Base-by-base conservation (phyloP, 2,329 filamentous ascomycete genomes). In the Fusarium succisae region DNA sequence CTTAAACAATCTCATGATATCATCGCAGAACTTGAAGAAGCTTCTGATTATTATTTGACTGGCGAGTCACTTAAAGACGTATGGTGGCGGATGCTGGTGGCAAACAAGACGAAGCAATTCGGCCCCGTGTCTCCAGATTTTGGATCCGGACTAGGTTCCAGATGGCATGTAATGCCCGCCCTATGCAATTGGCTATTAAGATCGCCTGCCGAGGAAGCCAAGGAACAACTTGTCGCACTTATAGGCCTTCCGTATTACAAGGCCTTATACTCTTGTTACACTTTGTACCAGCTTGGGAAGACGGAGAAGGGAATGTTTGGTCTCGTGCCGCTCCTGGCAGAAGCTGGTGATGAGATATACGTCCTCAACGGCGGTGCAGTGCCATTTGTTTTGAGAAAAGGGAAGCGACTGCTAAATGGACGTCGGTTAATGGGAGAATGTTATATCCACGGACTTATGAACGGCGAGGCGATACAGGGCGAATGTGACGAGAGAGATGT, bases 91-190 rank as follows among this genome's bases (percentile, higher is more conserved):
- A 13, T 38, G n/a, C 24, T 54, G 10, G 51, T 39, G 8, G 35
- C 51, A 0, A 54, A 54, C 20, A 54, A 54, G 35, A 54, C 51
- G 5, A 39, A 39, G 20, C 2, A 4, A 28, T 54, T 54, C 8
- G 0, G 24, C 1, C 20, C 51, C 1, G 24, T 26, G 0, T 17
- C 35, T n/a, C 3, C 20, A 3, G 35, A 54, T n/a, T 28, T 54
- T 10, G 51, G 24, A 10, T 8, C 1, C 5, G 24, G 24, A 3
- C 5, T 54, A 18, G 2, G 14, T 22, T 54, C 20, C 10, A 54
- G 1, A 28, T 38, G 51, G 32, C 2, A 54, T 39, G 3, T 0
- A 39, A 54, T 54, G 0, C 51, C 18, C 8, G 3, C 0, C 1
- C 4, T 54, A 2, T 54, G 10, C 35, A n/a, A 10, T 10, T 28